Conservation (phyloP, 2,329 filamentous ascomycete genomes). For the Lecanoromycetidae sp. region DNA sequence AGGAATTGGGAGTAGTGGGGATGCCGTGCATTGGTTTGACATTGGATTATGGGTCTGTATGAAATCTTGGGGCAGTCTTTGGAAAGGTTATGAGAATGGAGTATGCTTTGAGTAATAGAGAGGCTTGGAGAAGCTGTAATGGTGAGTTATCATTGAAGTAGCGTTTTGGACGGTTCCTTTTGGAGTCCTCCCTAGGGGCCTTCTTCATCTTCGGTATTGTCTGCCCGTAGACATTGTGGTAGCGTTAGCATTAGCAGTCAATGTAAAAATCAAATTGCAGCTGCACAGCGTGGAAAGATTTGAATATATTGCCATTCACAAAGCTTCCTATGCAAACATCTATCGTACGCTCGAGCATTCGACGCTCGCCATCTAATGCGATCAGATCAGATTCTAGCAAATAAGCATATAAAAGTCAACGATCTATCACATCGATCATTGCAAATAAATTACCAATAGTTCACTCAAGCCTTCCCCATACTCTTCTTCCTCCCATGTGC, state of each 20-base stretch:
- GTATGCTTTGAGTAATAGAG: background rate
- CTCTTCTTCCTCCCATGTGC: conserved; percentile 6
- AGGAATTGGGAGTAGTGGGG: background rate
- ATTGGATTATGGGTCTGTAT: background rate
- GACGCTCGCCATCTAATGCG: no score
- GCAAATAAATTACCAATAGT: no score
- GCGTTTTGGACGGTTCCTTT: background rate
- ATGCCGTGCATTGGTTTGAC: conserved; percentile 1
- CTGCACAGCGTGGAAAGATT: no score
- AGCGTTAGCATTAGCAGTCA: background rate
- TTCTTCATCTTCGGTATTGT: no score
- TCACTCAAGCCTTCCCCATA: conserved; percentile 2
- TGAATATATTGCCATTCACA: no score
- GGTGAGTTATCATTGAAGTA: background rate
- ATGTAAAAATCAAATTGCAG: background rate
- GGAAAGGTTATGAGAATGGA: background rate
- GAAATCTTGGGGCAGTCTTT: background rate
- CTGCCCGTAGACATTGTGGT: background rate
- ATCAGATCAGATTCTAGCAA: no score
- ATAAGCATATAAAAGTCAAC: no score
- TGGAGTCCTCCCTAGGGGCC: no score
- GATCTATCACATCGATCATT: no score
- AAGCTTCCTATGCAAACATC: no score
- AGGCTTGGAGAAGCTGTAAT: background rate
- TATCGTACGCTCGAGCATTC: no score